Evolutionary conservation across 2,329 filamentous ascomycete species (phyloP).

Genomic region (Penicillium frequentans): DNA sequence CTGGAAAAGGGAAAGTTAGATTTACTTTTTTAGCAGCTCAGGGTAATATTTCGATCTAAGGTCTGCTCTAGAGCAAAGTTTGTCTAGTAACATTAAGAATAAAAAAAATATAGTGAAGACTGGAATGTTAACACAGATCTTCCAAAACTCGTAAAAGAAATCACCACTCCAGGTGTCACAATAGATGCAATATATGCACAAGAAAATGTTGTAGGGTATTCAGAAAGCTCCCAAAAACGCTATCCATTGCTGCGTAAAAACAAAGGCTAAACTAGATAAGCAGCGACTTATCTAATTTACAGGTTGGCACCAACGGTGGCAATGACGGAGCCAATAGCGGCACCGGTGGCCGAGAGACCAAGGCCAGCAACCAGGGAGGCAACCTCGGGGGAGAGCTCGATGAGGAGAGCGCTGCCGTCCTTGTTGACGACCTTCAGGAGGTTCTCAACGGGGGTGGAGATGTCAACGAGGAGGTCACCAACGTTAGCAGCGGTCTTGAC

Average conservation of each 20-base stretch:
- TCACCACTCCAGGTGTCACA: slow-evolving; percentile 10
- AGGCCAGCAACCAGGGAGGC: slow-evolving; percentile 25
- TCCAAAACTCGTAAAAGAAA: slow-evolving; percentile 10
- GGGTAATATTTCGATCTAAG: not conserved
- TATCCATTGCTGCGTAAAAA: slow-evolving; percentile 22
- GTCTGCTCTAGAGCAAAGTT: not conserved
- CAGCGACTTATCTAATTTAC: slow-evolving; percentile 17
- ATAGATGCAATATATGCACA: slow-evolving; percentile 14
- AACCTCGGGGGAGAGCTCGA: slow-evolving; percentile 29
- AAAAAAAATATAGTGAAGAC: not conserved
- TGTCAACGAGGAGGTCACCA: slow-evolving; percentile 28
- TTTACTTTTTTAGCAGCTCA: not conserved
- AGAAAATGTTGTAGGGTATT: slow-evolving; percentile 13
- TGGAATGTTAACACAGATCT: not conserved
- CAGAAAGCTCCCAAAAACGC: slow-evolving; percentile 16
- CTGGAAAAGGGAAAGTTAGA: not conserved
- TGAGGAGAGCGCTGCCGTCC: slow-evolving; percentile 27
- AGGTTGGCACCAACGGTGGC: slow-evolving; percentile 27
- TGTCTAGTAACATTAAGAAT: not conserved
- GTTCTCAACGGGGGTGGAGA: slow-evolving; percentile 26
- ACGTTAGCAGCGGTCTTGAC: slow-evolving; percentile 25
- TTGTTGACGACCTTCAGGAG: slow-evolving; percentile 27
- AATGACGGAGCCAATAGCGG: slow-evolving; percentile 29
- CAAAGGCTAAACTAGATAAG: slow-evolving; percentile 8
- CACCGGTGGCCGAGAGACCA: slow-evolving; percentile 27